Evolutionary conservation across 257 asterid species (phyloP).

Genomic region (Petunia axillaris): DNA sequence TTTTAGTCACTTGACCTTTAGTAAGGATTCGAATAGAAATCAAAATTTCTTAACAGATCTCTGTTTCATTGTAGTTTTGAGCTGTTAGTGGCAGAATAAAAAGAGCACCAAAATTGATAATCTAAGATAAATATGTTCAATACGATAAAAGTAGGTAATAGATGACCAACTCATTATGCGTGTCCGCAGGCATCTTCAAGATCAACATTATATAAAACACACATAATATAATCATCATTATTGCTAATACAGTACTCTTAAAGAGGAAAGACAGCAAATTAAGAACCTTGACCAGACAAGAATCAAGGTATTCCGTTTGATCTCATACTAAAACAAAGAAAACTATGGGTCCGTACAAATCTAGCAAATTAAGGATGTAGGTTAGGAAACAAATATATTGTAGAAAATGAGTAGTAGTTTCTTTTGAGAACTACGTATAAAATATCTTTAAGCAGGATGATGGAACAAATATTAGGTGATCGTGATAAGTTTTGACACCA

Average conservation of each 20-base stretch:
- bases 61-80: slow-evolving; percentile 3
- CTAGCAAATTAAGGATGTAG: slow-evolving; percentile 11
- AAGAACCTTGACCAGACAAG: slow-evolving; percentile 4
- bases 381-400: neutral
- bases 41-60: neutral
- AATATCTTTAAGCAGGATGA: neutral
- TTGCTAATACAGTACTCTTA: neutral
- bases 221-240: neutral
- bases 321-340: neutral
- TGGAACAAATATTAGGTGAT: too few relatives aligned
- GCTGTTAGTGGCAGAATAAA: neutral
- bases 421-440: neutral
- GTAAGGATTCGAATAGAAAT: neutral
- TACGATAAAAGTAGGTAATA: neutral
- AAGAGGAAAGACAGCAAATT: neutral
- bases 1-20: neutral
- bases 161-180: neutral
- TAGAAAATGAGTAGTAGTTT: neutral
- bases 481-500: too few relatives aligned
- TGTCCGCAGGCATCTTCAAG: neutral
- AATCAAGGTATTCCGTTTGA: slow-evolving; percentile 11
- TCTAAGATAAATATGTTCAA: slow-evolving; percentile 9
- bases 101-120: neutral
- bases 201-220: neutral
- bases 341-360: slow-evolving; percentile 5